Evolutionary conservation across 495 filamentous ascomycete species (phyloP), one percentile per base, ranked within the genome.

Genomic region (Jackrogersella minutella): DNA sequence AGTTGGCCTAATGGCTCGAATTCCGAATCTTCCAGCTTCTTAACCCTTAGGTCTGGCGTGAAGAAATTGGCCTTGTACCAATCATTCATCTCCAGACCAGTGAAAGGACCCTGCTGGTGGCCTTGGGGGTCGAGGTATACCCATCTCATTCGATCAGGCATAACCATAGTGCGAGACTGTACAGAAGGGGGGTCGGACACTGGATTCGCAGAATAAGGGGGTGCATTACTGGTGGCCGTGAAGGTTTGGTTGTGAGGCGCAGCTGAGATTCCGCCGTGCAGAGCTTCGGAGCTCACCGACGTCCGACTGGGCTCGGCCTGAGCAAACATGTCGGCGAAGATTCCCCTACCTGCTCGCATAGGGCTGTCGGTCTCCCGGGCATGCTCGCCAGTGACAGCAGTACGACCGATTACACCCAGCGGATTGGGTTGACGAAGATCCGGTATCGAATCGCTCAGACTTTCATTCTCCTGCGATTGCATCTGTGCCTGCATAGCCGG

Each of bases 41-140:
- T 97, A 53, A 99, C 94, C 44, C 93, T 87, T 26, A 99, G 83
- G 61, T 99, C 94, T 0, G 93, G 86, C 8, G 92, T 95, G 78
- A 99, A 99, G 81, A 97, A 99, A 41, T 93, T 93, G 44, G 92
- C 96, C 77, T 97, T 97, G 79, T 97, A 99, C 95, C 95, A 99
- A 70, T 99, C 95, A 71, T 99, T 93, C 95, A 99, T 99, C 76
- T 98, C 95, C 46, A 99, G 81, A 3, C 95, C 95, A 36, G 91
- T 96, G 82, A 93, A 99, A 3, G 95, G 95, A 0, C 95, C 95
- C 76, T 98, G 95, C 31, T 91, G 88, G 43, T 89, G 88, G 37
- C 94, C 93, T 74, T 94, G 90, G 3, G 96, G 95, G 75, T 99
- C 95, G 28, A 93, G 88, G 72, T 99, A 99, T 26, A 97, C 94